Evolutionary conservation across 2,329 filamentous ascomycete genomes (phyloP).

Genomic region (Claviceps monticola): DNA sequence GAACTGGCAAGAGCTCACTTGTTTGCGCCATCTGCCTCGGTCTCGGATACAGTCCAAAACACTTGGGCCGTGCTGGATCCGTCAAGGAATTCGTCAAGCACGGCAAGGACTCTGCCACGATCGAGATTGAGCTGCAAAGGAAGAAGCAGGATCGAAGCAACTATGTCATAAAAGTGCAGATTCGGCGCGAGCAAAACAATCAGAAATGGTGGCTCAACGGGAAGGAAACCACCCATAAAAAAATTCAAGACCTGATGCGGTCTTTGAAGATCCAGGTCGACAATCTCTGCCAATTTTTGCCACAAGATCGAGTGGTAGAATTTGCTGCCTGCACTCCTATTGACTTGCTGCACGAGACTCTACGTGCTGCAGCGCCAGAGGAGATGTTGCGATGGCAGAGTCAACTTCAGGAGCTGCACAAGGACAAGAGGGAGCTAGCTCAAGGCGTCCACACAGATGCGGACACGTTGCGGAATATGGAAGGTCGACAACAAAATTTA

Average conservation of each 20-base stretch:
- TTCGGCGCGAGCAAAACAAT: constrained; percentile 70
- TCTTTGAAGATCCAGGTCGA: constrained; percentile 85
- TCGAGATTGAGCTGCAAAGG: constrained; percentile 81
- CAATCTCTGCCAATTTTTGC: constrained; percentile 93
- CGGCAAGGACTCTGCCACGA: constrained; percentile 58
- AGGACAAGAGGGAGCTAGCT: constrained; percentile 50
- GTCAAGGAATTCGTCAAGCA: constrained; percentile 90
- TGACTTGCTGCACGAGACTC: constrained; percentile 71
- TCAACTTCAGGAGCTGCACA: constrained; percentile 56
- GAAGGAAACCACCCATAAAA: constrained; percentile 44
- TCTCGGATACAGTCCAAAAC: constrained; percentile 67
- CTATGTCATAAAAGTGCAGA: constrained; percentile 58
- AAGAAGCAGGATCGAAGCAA: constrained; percentile 47
- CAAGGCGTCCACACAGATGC: constrained; percentile 41
- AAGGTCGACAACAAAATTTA: constrained; percentile 60
- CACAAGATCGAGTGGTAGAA: constrained; percentile 89
- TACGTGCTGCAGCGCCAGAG: constrained; percentile 72
- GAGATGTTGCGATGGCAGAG: constrained; percentile 71
- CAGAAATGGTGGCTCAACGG: constrained; percentile 69
- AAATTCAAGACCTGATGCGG: constrained; percentile 52
- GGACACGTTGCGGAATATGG: constrained; percentile 51
- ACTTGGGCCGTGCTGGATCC: constrained; percentile 74
- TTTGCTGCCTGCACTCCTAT: constrained; percentile 76
- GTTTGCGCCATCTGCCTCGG: constrained; percentile 95
- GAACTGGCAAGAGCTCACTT: constrained; percentile 92